Evolutionary conservation across 2,329 filamentous ascomycete species (phyloP), one percentile per base, ranked within the genome.

Genomic region (Acrodontium crateriforme): DNA sequence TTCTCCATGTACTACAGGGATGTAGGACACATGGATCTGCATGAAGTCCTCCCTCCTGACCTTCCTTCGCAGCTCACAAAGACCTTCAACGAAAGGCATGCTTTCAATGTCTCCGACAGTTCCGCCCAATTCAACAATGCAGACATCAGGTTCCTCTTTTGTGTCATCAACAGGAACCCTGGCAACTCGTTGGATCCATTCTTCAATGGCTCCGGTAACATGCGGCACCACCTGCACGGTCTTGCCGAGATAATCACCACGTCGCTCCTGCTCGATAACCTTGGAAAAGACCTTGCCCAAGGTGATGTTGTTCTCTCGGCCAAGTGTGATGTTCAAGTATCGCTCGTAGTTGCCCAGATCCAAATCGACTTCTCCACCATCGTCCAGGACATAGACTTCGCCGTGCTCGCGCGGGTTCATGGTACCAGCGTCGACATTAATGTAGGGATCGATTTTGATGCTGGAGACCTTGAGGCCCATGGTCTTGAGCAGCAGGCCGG

Each of bases 281-380:
- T 79, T 73, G 49, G 82, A 69, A 59, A 94, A 95, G 43, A 95
- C 83, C 63, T 95, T 94, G 50, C 89, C 89, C 5, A 87, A 93
- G 3, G 89, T 98, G 57, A 98, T 92, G 58, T 95, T 95, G 63
- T 87, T 83, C 44, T 93, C 84, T 36, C 76, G 67, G 6, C 74
- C 82, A 36, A 95, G 67, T 30, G 76, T 80, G 40, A 87, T 76
- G 47, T 77, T 76, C 30, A 93, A 74, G 52, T 92, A 92, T 23
- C 77, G 69, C 53, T 81, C 77, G 57, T 80, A 81, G 55, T 81
- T 81, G 39, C 77, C 77, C 18, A 82, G 63, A 51, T 82, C 77
- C 33, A 82, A 67, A 47, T 81, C 76, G 38, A 74, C 70, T 55
- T 82, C 79, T 41, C 79, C 79, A 38, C 81, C 81, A 47, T 89